Evolutionary conservation across 768 basidiomycete genomes (phyloP).

Genomic region (Mycena galopus): DNA sequence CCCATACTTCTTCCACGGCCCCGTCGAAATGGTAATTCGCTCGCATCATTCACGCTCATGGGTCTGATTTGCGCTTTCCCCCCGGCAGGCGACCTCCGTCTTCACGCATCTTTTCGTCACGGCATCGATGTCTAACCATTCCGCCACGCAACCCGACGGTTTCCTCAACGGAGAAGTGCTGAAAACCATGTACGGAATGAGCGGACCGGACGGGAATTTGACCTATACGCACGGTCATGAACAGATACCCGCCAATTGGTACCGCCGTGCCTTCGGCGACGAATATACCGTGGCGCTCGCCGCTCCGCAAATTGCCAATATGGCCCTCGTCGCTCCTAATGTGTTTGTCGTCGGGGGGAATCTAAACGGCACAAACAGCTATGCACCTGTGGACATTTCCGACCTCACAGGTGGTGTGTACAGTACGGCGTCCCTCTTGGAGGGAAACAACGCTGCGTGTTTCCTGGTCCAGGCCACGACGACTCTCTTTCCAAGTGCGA

Average conservation of each 20-base stretch:
- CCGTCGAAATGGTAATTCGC: background rate
- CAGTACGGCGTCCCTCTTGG: background rate
- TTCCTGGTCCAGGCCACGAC: background rate
- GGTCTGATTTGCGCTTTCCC: background rate
- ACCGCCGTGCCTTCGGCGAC: background rate
- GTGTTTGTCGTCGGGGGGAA: background rate
- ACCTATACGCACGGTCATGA: background rate
- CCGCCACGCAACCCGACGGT: background rate
- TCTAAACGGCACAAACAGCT: background rate
- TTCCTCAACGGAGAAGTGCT: background rate
- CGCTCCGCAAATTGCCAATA: background rate
- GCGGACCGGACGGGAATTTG: background rate
- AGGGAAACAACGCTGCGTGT: background rate
- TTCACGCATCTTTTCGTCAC: background rate
- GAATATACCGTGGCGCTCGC: background rate
- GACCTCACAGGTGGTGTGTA: conserved; percentile 2
- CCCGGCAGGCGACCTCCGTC: background rate
- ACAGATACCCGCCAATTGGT: conserved; percentile 8
- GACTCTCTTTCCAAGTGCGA: background rate
- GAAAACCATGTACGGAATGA: background rate
- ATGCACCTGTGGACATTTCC: background rate
- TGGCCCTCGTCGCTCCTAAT: background rate
- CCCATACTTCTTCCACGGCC: conserved; percentile 6
- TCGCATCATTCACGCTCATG: background rate
- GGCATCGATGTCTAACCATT: background rate